Evolutionary conservation across 2,329 filamentous ascomycete genomes (phyloP).

Genomic region (Penicillium polonicum): DNA sequence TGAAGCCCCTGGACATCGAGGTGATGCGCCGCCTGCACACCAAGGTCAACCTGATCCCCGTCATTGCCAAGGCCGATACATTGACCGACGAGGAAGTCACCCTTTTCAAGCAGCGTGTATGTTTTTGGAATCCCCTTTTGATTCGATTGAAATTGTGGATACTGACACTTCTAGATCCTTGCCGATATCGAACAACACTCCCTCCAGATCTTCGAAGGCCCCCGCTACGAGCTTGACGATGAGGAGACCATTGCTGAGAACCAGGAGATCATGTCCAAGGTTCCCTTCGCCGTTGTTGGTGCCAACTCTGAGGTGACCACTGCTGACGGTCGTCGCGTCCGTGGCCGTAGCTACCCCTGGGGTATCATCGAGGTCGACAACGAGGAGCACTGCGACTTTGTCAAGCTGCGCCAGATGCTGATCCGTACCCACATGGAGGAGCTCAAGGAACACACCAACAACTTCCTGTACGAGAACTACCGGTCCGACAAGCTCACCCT

Average conservation of each 20-base stretch:
- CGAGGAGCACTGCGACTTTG: constrained; percentile 99
- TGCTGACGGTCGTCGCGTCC: constrained; percentile 89
- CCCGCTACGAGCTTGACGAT: constrained; percentile 96
- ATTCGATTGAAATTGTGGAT: neutral
- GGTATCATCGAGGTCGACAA: constrained; percentile 99
- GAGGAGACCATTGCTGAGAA: constrained; percentile 99
- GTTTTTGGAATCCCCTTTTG: constrained; percentile 33
- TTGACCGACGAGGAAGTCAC: constrained; percentile 94
- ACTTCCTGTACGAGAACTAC: constrained; percentile 98
- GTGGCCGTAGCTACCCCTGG: constrained; percentile 95
- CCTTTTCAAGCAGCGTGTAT: constrained; percentile 92
- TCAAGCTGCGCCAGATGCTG: constrained; percentile 99
- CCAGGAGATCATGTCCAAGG: constrained; percentile 99
- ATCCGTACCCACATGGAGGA: constrained; percentile 99
- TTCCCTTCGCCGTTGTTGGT: constrained; percentile 96
- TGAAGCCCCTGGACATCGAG: constrained; percentile 98
- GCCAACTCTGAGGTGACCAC: constrained; percentile 92
- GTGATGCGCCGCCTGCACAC: constrained; percentile 99
- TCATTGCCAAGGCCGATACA: constrained; percentile 98
- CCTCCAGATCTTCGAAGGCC: constrained; percentile 98
- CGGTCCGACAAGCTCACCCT: constrained; percentile 97
- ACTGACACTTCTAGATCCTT: constrained; percentile 68
- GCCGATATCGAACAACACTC: constrained; percentile 95
- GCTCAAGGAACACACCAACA: constrained; percentile 99
- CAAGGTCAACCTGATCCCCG: constrained; percentile 99